These are phyloP conservation scores for Physcomitrellopsis africana DNA, from an alignment of 225 moss, liverwort and hornwort genomes.

Conservation along the genomic window DNA sequence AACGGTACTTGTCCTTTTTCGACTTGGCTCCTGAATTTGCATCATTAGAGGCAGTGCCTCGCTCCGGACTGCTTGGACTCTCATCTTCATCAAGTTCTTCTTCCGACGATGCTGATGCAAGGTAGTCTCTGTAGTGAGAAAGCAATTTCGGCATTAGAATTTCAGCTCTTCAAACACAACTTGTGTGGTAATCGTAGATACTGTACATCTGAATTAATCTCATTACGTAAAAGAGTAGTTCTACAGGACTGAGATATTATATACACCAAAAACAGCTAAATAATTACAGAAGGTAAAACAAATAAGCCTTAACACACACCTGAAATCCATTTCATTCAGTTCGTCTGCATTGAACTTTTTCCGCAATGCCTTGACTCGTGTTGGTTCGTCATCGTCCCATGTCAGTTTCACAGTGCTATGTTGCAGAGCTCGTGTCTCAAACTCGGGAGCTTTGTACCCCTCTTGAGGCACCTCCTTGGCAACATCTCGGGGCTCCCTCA, in stretches of 20 bases:
- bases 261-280: slow-evolving; percentile 18
- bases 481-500: slow-evolving; percentile 67
- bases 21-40: slow-evolving; percentile 36
- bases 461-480: slow-evolving; percentile 60
- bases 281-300: slow-evolving; percentile 6
- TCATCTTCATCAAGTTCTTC: slow-evolving; percentile 43
- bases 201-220: too few species aligned
- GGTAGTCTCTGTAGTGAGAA: slow-evolving; percentile 57
- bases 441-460: slow-evolving; percentile 85
- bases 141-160: slow-evolving; percentile 14
- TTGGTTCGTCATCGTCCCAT: slow-evolving; percentile 98
- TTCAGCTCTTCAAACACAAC: slow-evolving; percentile 20
- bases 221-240: slow-evolving; percentile 2
- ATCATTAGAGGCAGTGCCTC: slow-evolving; percentile 37
- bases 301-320: slow-evolving; percentile 35
- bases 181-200: neutral
- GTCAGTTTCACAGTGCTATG: slow-evolving; percentile 94
- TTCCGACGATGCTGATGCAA: slow-evolving; percentile 76
- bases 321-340: slow-evolving; percentile 94
- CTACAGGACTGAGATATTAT: neutral
- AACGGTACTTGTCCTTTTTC: slow-evolving; percentile 75
- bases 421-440: slow-evolving; percentile 90
- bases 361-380: slow-evolving; percentile 81
- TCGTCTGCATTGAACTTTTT: slow-evolving; percentile 86
- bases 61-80: slow-evolving; percentile 44